phyloP scores from a whole-genome alignment of 352 stramenopile species.

The Phytophthora colocasiae region DNA sequence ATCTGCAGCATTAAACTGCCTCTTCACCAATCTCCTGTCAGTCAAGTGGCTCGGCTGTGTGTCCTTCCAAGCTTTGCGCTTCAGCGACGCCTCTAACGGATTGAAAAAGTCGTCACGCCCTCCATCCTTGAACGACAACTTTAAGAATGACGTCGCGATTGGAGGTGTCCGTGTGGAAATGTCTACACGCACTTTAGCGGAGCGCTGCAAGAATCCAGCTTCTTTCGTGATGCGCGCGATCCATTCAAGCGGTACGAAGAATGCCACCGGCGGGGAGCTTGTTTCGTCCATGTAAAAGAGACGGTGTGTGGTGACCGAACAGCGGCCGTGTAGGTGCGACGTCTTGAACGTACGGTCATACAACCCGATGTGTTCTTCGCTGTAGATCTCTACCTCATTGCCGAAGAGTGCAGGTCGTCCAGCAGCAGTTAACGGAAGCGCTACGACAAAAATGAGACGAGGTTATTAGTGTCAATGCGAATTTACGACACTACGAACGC shows the following conservation, averaged over 20 bases:
- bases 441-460: conserved; percentile 36
- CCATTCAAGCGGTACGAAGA: conserved; percentile 80
- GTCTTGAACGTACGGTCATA: conserved; percentile 88
- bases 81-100: conserved; percentile 69
- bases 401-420: conserved; percentile 77
- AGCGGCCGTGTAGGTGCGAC: conserved; percentile 67
- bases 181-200: conserved; percentile 86
- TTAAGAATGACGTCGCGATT: conserved; percentile 69
- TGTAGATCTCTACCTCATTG: conserved; percentile 90
- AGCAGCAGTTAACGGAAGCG: conserved; percentile 70
- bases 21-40: conserved; percentile 78
- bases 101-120: conserved; percentile 87
- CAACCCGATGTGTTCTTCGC: conserved; percentile 82
- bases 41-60: conserved; percentile 77
- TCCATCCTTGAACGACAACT: conserved; percentile 89
- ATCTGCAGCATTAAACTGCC: conserved; percentile 79
- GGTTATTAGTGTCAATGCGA: conserved; percentile 1
- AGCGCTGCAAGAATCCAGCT: conserved; percentile 83
- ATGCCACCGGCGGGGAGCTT: conserved; percentile 55
- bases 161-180: conserved; percentile 48
- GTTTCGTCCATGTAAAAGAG: conserved; percentile 84
- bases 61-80: conserved; percentile 79
- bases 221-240: conserved; percentile 79
- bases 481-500: conserved; percentile 11
- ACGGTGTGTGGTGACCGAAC: conserved; percentile 84